Evolutionary conservation across 345 rosid genomes (phyloP).

Genomic region (Kandelia obovata): DNA sequence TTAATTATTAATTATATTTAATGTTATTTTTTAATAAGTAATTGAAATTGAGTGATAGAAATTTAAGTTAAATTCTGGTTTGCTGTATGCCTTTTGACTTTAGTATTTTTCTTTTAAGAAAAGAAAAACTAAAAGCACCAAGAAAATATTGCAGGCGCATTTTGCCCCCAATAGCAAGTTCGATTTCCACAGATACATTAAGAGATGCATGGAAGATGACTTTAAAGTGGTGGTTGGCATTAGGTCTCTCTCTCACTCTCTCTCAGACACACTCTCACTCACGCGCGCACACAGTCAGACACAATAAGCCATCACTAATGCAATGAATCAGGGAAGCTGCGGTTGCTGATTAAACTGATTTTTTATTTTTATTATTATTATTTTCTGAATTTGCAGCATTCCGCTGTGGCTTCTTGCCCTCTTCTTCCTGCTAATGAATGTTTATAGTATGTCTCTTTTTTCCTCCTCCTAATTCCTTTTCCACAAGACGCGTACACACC

Average conservation of each 20-base stretch:
- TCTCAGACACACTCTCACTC: no score
- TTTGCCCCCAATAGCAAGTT: constrained; percentile 43
- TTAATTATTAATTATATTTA: no score
- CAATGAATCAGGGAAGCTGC: not conserved
- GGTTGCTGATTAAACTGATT: not conserved
- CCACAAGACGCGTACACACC: not conserved
- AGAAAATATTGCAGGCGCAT: constrained; percentile 41
- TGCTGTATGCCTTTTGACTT: no score
- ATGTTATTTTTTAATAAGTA: no score
- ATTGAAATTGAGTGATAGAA: no score
- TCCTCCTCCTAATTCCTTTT: not conserved
- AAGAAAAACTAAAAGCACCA: not conserved
- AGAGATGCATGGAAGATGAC: constrained; percentile 63
- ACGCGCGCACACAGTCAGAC: no score
- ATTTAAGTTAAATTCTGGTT: no score
- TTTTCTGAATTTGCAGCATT: constrained; percentile 31
- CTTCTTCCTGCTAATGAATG: constrained; percentile 47
- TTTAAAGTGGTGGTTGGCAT: constrained; percentile 62
- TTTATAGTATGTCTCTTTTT: constrained; percentile 32
- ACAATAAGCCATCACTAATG: not conserved
- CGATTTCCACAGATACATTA: constrained; percentile 57
- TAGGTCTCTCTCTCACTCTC: constrained; percentile 27
- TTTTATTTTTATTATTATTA: not conserved
- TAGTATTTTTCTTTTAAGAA: not conserved
- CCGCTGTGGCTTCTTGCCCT: constrained; percentile 49